Conservation (phyloP, 768 basidiomycete species). For the Cyathus striatus region DNA sequence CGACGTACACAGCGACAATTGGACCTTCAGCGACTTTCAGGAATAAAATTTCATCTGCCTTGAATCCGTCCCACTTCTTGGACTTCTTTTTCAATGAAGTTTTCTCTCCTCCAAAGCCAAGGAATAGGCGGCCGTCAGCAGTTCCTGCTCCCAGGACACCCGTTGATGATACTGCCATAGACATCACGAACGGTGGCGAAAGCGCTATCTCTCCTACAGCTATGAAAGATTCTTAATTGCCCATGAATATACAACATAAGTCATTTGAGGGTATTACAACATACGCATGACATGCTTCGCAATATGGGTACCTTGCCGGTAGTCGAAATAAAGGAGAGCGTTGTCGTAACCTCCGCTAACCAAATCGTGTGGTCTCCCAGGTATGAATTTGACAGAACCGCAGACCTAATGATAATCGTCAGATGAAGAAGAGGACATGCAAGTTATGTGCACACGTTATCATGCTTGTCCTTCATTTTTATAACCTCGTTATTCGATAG, state of each 20-base stretch:
- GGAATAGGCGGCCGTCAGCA: conserved; percentile 69
- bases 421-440: background rate
- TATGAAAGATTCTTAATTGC: conserved; percentile 32
- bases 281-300: conserved; percentile 58
- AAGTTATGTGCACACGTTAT: conserved; percentile 41
- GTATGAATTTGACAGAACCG: conserved; percentile 65
- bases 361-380: conserved; percentile 63
- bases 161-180: conserved; percentile 48
- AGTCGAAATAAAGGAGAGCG: conserved; percentile 64
- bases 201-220: conserved; percentile 47
- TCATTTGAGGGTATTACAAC: no score
- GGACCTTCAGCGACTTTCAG: conserved; percentile 66
- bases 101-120: conserved; percentile 69
- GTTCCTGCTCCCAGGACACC: conserved; percentile 68
- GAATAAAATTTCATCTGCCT: conserved; percentile 36
- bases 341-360: conserved; percentile 79
- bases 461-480: conserved; percentile 59
- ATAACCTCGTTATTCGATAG: conserved; percentile 39
- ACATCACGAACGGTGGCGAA: conserved; percentile 73
- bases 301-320: conserved; percentile 44
- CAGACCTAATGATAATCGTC: conserved; percentile 50
- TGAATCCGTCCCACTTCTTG: conserved; percentile 72
- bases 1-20: conserved; percentile 60
- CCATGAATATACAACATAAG: no score
- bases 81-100: conserved; percentile 40